Evolutionary conservation across 441 rosid species (phyloP).

Genomic region (Eruca vesicaria): DNA sequence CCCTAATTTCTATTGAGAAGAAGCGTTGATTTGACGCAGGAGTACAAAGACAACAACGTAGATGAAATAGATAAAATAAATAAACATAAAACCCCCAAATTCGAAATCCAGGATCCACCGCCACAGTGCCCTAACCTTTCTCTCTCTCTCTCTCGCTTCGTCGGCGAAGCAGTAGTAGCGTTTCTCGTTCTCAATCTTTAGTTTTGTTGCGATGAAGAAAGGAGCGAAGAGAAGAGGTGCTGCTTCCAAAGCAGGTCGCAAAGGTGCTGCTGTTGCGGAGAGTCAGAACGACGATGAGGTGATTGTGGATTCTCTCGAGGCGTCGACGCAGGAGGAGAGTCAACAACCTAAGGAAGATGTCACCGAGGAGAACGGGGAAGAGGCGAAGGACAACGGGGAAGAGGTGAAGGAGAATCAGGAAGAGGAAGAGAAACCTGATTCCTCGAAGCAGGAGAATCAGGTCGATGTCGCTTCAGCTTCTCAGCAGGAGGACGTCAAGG

Average conservation of each 20-base stretch:
- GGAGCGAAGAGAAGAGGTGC: slow-evolving; percentile 73
- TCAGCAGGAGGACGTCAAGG: slow-evolving; percentile 13
- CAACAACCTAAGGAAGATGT: slow-evolving; percentile 14
- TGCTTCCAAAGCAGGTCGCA: too few species aligned
- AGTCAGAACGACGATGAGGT: slow-evolving; percentile 28
- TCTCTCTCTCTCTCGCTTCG: slow-evolving; percentile 10
- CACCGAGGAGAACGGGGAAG: background rate
- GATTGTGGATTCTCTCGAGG: slow-evolving; percentile 23
- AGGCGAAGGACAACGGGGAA: background rate
- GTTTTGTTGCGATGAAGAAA: slow-evolving; percentile 57
- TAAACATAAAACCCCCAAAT: slow-evolving; percentile 9
- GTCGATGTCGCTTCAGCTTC: slow-evolving; percentile 32
- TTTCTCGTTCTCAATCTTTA: background rate
- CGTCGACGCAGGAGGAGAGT: slow-evolving; percentile 22
- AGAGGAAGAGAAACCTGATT: background rate
- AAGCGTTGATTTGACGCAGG: background rate
- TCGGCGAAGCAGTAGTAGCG: slow-evolving; percentile 1
- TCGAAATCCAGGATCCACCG: slow-evolving; percentile 39
- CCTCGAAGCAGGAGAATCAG: background rate
- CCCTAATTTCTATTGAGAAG: slow-evolving; percentile 2
- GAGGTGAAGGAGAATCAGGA: background rate
- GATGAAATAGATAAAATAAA: background rate
- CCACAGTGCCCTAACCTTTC: slow-evolving; percentile 27
- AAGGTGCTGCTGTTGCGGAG: slow-evolving; percentile 34
- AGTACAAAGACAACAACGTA: background rate